phyloP scores from a whole-genome alignment of 441 rosid genomes.

The Populus hybrid region DNA sequence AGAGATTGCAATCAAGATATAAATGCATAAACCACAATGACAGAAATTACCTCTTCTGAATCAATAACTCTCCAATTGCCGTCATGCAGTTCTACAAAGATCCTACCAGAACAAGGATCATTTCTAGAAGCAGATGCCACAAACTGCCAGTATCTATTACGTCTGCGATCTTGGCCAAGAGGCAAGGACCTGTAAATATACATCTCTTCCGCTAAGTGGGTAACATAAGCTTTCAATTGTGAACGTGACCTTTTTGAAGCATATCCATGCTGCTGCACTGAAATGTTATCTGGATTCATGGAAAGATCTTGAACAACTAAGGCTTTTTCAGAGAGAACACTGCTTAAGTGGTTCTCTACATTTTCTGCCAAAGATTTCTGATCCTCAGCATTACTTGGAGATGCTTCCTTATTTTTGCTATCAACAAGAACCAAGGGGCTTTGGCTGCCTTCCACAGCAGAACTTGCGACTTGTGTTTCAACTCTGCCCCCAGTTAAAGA shows the following conservation, averaged over 20 bases:
- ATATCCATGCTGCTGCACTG: slow-evolving; percentile 60
- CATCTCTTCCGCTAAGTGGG: slow-evolving; percentile 91
- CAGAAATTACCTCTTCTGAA: slow-evolving; percentile 71
- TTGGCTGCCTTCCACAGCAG: slow-evolving; percentile 43
- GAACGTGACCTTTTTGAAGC: slow-evolving; percentile 87
- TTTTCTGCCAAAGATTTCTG: slow-evolving; percentile 48
- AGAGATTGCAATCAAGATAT: not conserved
- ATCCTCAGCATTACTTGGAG: slow-evolving; percentile 47
- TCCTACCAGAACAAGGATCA: slow-evolving; percentile 90
- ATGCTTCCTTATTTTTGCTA: slow-evolving; percentile 40
- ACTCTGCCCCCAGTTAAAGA: slow-evolving; percentile 40
- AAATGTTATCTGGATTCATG: slow-evolving; percentile 47
- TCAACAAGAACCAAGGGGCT: slow-evolving; percentile 53
- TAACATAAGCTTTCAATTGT: slow-evolving; percentile 82
- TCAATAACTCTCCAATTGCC: slow-evolving; percentile 89
- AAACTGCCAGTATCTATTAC: slow-evolving; percentile 97
- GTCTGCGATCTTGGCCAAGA: slow-evolving; percentile 97
- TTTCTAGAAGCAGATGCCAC: slow-evolving; percentile 80
- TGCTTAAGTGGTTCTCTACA: slow-evolving; percentile 37
- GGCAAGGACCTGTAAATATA: slow-evolving; percentile 94
- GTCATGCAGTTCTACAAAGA: slow-evolving; percentile 80
- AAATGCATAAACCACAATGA: not conserved
- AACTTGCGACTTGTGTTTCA: slow-evolving; percentile 41
- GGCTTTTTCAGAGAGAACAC: slow-evolving; percentile 43
- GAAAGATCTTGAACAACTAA: slow-evolving; percentile 47